Conservation (phyloP, 441 rosid species). For the Pelargonium cotyledonis region DNA sequence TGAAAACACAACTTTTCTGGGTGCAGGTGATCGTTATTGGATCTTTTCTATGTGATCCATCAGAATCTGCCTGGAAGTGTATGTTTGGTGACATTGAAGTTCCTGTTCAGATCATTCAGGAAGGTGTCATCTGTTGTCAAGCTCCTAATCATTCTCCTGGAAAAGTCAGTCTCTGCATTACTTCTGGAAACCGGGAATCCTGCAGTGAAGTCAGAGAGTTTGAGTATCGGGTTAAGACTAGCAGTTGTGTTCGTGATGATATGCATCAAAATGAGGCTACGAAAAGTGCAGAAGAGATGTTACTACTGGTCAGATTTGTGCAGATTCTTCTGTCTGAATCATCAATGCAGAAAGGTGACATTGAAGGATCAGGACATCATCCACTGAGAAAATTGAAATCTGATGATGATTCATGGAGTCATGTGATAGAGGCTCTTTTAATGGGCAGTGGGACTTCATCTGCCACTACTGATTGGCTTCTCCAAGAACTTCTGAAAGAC, state of each 20-base stretch:
- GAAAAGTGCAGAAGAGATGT: slow-evolving; percentile 50
- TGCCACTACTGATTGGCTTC: slow-evolving; percentile 66
- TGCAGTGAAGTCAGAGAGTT: slow-evolving; percentile 73
- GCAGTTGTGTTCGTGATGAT: slow-evolving; percentile 28
- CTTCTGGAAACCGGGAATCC: slow-evolving; percentile 54
- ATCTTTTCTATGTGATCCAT: slow-evolving; percentile 75
- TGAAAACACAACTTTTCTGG: not conserved
- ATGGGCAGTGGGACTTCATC: slow-evolving; percentile 54
- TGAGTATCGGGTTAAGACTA: slow-evolving; percentile 52
- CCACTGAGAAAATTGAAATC: slow-evolving; percentile 33
- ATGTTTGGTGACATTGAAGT: slow-evolving; percentile 86
- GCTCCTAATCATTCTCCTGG: slow-evolving; percentile 77
- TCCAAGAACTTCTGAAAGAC: slow-evolving; percentile 79
- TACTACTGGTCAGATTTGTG: slow-evolving; percentile 58
- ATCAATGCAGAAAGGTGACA: slow-evolving; percentile 32
- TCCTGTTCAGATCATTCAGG: slow-evolving; percentile 72
- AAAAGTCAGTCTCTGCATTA: slow-evolving; percentile 65
- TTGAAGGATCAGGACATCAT: slow-evolving; percentile 29
- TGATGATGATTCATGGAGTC: slow-evolving; percentile 64
- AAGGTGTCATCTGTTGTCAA: slow-evolving; percentile 66
- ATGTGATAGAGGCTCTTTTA: slow-evolving; percentile 41
- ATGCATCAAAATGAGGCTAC: slow-evolving; percentile 27
- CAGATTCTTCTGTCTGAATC: slow-evolving; percentile 54
- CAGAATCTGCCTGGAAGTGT: slow-evolving; percentile 63
- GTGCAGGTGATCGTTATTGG: slow-evolving; percentile 85